phyloP scores from a whole-genome alignment of 1,284 basidiomycete genomes.

The Ustilago curta region DNA sequence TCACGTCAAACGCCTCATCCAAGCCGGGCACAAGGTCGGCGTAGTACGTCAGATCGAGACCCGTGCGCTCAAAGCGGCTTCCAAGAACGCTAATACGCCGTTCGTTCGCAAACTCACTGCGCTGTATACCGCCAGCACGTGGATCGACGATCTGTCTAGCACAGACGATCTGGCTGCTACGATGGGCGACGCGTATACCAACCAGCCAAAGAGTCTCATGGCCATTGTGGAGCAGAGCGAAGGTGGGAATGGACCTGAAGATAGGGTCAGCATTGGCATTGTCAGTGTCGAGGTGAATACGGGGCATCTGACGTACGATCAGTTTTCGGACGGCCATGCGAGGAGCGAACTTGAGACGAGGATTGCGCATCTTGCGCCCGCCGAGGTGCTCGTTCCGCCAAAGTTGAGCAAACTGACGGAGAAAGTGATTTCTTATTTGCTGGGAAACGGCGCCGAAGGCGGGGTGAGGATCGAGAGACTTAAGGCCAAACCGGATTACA shows the following conservation, averaged over 20 bases:
- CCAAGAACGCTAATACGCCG: slow-evolving; percentile 70
- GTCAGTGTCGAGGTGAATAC: slow-evolving; percentile 86
- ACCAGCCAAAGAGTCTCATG: slow-evolving; percentile 52
- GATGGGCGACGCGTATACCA: slow-evolving; percentile 31
- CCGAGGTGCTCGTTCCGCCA: slow-evolving; percentile 79
- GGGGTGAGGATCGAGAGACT: slow-evolving; percentile 76
- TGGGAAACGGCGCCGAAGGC: slow-evolving; percentile 69
- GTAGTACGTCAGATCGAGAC: slow-evolving; percentile 92
- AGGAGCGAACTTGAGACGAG: slow-evolving; percentile 66
- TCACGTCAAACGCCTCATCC: slow-evolving; percentile 84
- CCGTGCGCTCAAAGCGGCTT: slow-evolving; percentile 89
- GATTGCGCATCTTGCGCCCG: slow-evolving; percentile 74
- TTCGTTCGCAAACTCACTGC: slow-evolving; percentile 85
- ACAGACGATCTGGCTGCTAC: slow-evolving; percentile 72
- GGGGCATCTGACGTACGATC: slow-evolving; percentile 91
- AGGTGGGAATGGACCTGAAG: slow-evolving; percentile 74
- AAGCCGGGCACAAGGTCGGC: slow-evolving; percentile 85
- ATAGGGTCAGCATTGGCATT: slow-evolving; percentile 78
- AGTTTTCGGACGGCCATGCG: slow-evolving; percentile 71
- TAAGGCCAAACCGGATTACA: slow-evolving; percentile 75
- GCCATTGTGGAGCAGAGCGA: slow-evolving; percentile 76
- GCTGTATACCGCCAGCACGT: slow-evolving; percentile 90
- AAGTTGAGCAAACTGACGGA: slow-evolving; percentile 80
- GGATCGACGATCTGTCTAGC: slow-evolving; percentile 77
- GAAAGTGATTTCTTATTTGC: slow-evolving; percentile 79